Evolutionary conservation across 139 green algal genomes (phyloP), one percentile per base, ranked within the genome.

Genomic region (Chara braunii): DNA sequence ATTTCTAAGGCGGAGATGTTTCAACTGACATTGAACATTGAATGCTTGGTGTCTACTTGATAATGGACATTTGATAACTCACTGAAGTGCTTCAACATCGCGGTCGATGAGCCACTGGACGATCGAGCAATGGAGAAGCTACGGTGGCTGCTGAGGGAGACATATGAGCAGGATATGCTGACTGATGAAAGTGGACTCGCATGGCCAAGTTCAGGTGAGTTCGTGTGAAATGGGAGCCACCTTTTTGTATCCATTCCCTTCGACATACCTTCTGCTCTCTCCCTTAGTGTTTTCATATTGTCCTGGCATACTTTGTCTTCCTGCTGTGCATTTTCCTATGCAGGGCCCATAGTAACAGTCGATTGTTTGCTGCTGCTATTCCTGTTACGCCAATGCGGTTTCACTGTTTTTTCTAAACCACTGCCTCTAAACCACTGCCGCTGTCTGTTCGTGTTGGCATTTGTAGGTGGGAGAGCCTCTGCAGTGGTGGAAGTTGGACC

Each of bases 71-170:
- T 37, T 33, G n/a, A 11, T 79, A 28, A 54, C 11, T 35, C 8
- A 18, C 53, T 52, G 81, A 79, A 93, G 77, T 94, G 86, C 82
- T 99, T 85, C 85, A 99, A 99, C 65, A 60, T 98, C 11, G 84
- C 82, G 0, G 33, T 90, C 3, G 77, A 57, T 3, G 54, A 43
- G 8, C 72, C 82, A 0, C 81, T 99, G 33, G 83, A 71, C 6
- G 36, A 56, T 1, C 62, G 75, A 1, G 82, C 95, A 59, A 79
- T 84, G 2, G 74, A 85, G 5, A 95, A 75, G 18, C 74, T 98
- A 59, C 59, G 73, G 4, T 98, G 92, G 90, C 80, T 98, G 54
- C 75, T 99, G 55, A 78, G 84, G 1, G 92, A 99, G 69, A 99
- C 92, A 0, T 99, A 87, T 76, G 91, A 98, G 79, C 92, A 89